Conservation (phyloP, 345 rosid genomes). For the Rubroshorea leprosula region DNA sequence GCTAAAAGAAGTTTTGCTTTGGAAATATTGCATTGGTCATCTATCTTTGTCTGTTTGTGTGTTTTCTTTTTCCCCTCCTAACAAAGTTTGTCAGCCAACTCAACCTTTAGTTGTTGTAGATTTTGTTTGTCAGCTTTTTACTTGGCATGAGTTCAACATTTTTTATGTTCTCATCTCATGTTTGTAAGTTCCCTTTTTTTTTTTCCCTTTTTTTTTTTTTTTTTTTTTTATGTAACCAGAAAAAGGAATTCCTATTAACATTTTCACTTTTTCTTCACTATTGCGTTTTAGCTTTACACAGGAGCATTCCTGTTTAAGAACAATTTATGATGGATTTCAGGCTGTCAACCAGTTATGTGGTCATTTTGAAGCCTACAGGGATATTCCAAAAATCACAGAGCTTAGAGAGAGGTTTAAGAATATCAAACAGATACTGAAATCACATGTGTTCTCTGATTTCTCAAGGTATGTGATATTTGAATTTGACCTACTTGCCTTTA, state of each 20-base stretch:
- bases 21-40: too few relatives aligned
- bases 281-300: not conserved
- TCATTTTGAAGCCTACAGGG: constrained; percentile 97
- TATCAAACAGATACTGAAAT: constrained; percentile 92
- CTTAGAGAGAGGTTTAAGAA: constrained; percentile 90
- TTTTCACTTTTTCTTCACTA: not conserved
- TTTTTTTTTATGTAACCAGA: too few relatives aligned
- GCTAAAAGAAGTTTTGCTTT: not conserved
- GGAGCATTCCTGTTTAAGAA: constrained; percentile 3
- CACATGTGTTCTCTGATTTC: constrained; percentile 92
- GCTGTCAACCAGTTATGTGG: constrained; percentile 95
- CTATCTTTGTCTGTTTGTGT: too few relatives aligned
- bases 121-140: too few relatives aligned
- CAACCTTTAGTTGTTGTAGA: too few relatives aligned
- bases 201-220: too few relatives aligned
- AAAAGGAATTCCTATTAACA: too few relatives aligned
- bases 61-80: too few relatives aligned
- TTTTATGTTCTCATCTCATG: too few relatives aligned
- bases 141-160: too few relatives aligned
- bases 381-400: constrained; percentile 93
- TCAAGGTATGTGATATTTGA: constrained; percentile 55
- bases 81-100: too few relatives aligned
- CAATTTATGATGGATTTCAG: constrained; percentile 46
- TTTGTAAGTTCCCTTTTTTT: too few relatives aligned
- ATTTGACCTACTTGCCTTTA: not conserved